Conservation (phyloP, 352 stramenopile species). For the Pelagophyceae sp. region DNA sequence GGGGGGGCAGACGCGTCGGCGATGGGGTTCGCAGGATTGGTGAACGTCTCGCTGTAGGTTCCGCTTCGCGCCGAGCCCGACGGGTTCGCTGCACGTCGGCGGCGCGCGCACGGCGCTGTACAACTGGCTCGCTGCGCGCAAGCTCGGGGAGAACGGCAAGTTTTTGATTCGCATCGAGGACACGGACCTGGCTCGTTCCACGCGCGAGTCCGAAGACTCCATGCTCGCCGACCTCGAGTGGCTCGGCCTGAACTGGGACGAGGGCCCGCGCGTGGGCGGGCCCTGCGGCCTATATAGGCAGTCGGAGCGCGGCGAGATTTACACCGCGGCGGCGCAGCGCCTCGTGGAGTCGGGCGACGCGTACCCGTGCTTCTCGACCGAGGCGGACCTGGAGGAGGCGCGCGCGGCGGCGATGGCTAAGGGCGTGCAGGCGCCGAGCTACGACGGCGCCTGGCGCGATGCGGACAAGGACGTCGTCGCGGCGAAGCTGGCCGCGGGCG, state of each 20-base stretch:
- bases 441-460: constrained; percentile 90
- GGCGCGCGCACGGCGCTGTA: constrained; percentile 80
- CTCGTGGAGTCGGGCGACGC: constrained; percentile 66
- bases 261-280: constrained; percentile 79
- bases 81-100: constrained; percentile 77
- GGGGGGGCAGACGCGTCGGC: too few species aligned
- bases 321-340: constrained; percentile 73
- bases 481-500: constrained; percentile 67
- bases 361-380: constrained; percentile 92
- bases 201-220: constrained; percentile 59
- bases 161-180: constrained; percentile 25
- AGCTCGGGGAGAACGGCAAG: constrained; percentile 42
- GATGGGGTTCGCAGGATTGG: too few species aligned
- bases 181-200: constrained; percentile 37
- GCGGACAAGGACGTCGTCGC: constrained; percentile 73
- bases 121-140: constrained; percentile 75
- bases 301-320: constrained; percentile 85
- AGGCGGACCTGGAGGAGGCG: constrained; percentile 82
- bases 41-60: too few species aligned
- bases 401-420: constrained; percentile 70
- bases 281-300: constrained; percentile 89
- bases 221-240: constrained; percentile 78
- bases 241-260: constrained; percentile 91
- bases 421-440: constrained; percentile 83
- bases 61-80: constrained; percentile 80